Conservation (phyloP, 1,284 basidiomycete species). For the Wallemia ichthyophaga region DNA sequence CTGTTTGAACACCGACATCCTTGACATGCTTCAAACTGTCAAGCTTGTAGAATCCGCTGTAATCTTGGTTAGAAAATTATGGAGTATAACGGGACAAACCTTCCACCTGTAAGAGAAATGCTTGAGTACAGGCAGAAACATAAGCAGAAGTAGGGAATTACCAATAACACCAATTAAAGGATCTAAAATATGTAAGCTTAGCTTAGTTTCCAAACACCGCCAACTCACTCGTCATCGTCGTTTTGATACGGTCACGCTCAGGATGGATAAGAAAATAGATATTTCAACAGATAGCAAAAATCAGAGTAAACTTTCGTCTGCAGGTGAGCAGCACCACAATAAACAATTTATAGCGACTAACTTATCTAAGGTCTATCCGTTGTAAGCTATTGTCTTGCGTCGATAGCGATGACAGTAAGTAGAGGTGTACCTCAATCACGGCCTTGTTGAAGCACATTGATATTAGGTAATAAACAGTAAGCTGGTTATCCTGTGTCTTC, state of each 20-base stretch:
- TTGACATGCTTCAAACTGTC: constrained; percentile 54
- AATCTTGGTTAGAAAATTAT: neutral
- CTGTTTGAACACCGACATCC: constrained; percentile 21
- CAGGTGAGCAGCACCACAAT: too few species aligned
- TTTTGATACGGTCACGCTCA: too few species aligned
- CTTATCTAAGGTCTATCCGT: constrained; percentile 34
- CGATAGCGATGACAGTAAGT: constrained; percentile 89
- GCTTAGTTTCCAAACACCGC: too few species aligned
- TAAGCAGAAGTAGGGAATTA: neutral
- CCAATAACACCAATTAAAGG: constrained; percentile 1
- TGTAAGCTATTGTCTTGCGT: constrained; percentile 67
- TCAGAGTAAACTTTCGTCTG: too few species aligned
- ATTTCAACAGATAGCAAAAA: too few species aligned
- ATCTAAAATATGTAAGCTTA: neutral
- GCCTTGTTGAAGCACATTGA: neutral
- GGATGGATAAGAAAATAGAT: too few species aligned
- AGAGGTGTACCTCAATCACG: constrained; percentile 26
- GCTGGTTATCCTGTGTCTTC: too few species aligned
- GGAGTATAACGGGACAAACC: neutral
- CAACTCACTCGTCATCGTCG: neutral
- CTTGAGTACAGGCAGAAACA: neutral
- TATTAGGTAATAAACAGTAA: neutral
- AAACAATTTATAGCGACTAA: too few species aligned
- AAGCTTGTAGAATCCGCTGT: constrained; percentile 34
- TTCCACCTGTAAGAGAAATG: neutral